Conservation (phyloP, 2,329 filamentous ascomycete genomes). For the Aspergillus alliaceus region DNA sequence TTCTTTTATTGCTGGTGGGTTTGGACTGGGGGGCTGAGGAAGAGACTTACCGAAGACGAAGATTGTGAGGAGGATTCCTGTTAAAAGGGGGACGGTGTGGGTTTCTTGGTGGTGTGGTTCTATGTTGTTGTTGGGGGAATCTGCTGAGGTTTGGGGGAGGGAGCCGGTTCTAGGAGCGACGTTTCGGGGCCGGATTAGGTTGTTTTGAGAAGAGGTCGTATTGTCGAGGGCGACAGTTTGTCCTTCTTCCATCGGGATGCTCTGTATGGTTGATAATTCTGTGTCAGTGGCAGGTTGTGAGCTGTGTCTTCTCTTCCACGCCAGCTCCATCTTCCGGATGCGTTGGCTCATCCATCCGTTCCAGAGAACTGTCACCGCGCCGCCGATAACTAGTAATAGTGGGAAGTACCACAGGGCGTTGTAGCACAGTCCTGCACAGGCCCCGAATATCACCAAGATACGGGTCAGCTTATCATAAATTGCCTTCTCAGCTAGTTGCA, state of each 20-base stretch:
- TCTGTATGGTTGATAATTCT: neutral
- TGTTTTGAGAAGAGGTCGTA: neutral
- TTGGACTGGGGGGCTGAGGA: too few species aligned
- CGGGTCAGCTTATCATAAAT: slow-evolving; percentile 65
- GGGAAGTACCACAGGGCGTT: slow-evolving; percentile 77
- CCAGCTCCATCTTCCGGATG: slow-evolving; percentile 32
- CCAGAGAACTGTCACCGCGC: slow-evolving; percentile 54
- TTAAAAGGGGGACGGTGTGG: slow-evolving; percentile 53
- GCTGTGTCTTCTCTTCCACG: slow-evolving; percentile 18
- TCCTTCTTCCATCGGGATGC: neutral
- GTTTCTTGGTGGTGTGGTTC: neutral
- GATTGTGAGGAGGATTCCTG: neutral
- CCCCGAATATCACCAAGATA: slow-evolving; percentile 63
- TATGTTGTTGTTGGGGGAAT: neutral
- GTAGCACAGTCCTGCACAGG: slow-evolving; percentile 66
- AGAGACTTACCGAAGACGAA: slow-evolving; percentile 36
- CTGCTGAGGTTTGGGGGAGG: neutral
- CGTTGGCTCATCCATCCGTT: slow-evolving; percentile 56
- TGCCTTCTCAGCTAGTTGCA: slow-evolving; percentile 66
- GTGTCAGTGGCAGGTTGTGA: slow-evolving; percentile 15
- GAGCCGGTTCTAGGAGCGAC: neutral
- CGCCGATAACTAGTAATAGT: slow-evolving; percentile 58
- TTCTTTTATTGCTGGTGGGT: too few species aligned
- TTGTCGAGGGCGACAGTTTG: neutral
- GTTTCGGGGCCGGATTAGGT: slow-evolving; percentile 13